A percentile compares a stretch with the other conserved stretches of the same genome.
These are phyloP conservation scores for Nicotiana otophora DNA, from an alignment of 257 asterid species.

Conservation along the genomic window DNA sequence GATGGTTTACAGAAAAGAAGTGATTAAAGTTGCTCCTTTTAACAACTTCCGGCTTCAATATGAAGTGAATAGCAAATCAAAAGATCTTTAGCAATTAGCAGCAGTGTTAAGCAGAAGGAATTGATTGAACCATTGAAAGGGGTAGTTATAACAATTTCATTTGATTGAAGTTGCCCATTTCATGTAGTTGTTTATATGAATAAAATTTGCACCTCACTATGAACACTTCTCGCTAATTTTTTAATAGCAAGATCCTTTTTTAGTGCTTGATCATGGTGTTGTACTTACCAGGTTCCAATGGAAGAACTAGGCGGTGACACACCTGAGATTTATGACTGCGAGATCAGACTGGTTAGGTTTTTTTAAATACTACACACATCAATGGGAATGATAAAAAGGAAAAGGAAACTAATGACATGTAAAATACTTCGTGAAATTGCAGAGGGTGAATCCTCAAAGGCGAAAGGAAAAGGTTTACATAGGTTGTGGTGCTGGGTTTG, in stretches of 20 bases:
- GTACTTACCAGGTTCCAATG: conserved; percentile 27
- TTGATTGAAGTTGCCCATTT: neutral
- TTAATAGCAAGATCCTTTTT: neutral
- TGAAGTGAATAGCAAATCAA: neutral
- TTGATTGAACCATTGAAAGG: neutral
- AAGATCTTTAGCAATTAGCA: neutral
- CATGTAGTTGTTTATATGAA: neutral
- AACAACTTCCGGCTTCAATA: neutral
- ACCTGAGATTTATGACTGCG: conserved; percentile 50
- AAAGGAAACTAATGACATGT: neutral
- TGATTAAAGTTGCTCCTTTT: neutral
- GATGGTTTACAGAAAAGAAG: neutral
- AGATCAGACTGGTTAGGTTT: conserved; percentile 50
- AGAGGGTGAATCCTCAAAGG: conserved; percentile 68
- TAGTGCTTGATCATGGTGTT: neutral
- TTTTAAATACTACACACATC: neutral
- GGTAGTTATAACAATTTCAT: neutral
- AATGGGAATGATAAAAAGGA: neutral
- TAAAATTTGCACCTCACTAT: neutral
- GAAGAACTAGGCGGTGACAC: conserved; percentile 24
- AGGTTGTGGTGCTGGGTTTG: conserved; percentile 98
- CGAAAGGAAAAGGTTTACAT: conserved; percentile 66
- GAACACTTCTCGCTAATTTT: neutral
- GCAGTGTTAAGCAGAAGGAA: neutral
- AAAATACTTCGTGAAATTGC: conserved; percentile 11